Evolutionary conservation across 306 rosid genomes (phyloP), one percentile per base, ranked within the genome.

Genomic region (Carpinus fangiana): DNA sequence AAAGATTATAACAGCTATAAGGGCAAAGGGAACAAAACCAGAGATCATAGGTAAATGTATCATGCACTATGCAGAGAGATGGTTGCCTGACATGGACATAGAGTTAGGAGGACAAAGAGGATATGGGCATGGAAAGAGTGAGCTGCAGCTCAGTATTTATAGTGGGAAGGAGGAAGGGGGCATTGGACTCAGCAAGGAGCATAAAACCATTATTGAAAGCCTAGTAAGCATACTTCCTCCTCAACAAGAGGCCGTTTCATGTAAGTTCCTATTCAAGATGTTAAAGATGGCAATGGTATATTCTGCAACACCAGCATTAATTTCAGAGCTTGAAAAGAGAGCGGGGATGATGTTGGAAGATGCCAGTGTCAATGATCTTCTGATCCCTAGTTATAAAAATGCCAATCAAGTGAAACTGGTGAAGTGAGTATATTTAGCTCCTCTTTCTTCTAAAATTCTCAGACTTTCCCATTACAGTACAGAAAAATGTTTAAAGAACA

Each of bases 251-350:
- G 96, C 93, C n/a, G 90, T 93, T 79, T 70, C 99, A 43, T 90
- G 96, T 78, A 90, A 88, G 82, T 95, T 95, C 81, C 81, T 90
- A 82, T 78, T 91, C 87, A 89, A 84, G 87, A 85, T 95, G 82
- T 70, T 95, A 78, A 91, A 89, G 90, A 83, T 91, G 90, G 98
- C 97, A 56, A 86, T 88, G 88, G 78, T 90, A 88, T 91, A 89
- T 88, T 93, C 97, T 56, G 90, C 83, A 76, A 86, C 98, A 4
- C 88, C 94, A 23, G 96, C 97, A 79, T 89, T 95, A 70, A 86
- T 86, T 79, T 88, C 96, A n/a, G 97, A 95, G 85, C 89, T 91
- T 41, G 99, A 95, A 78, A 93, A 91, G 83, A 88, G 96, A 84
- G 90, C 85, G 12, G 95, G 99, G 65, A 80, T 85, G 88, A 90